These are phyloP conservation scores for Cephaloascus albidus DNA, from an alignment of 805 yeast species.

Conservation along the genomic window DNA sequence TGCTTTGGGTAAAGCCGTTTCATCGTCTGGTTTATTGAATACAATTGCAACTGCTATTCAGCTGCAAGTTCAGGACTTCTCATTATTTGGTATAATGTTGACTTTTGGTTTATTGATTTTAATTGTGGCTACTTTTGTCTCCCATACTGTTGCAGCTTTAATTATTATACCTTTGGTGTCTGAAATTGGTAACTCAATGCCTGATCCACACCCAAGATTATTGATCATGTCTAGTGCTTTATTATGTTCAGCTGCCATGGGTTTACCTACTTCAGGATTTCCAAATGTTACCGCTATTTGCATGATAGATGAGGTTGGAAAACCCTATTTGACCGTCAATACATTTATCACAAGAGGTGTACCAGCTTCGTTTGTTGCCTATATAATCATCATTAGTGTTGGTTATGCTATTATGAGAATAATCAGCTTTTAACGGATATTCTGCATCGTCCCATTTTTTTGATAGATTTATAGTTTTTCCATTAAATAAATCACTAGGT, in stretches of 20 bases:
- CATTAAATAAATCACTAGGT: no score
- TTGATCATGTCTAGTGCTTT: slow-evolving; percentile 58
- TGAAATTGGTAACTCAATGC: slow-evolving; percentile 72
- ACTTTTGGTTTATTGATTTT: slow-evolving; percentile 78
- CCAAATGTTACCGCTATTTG: slow-evolving; percentile 97
- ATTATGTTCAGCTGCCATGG: slow-evolving; percentile 94
- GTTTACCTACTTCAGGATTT: slow-evolving; percentile 93
- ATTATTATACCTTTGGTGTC: slow-evolving; percentile 85
- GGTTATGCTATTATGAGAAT: slow-evolving; percentile 70
- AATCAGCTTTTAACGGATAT: slow-evolving; percentile 30
- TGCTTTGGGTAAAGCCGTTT: slow-evolving; percentile 90
- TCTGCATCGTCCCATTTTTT: no score
- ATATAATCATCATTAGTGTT: slow-evolving; percentile 60
- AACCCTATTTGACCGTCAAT: slow-evolving; percentile 77
- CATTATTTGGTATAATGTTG: slow-evolving; percentile 63
- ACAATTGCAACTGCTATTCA: slow-evolving; percentile 72
- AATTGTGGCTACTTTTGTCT: slow-evolving; percentile 86
- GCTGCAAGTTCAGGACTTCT: slow-evolving; percentile 50
- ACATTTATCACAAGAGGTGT: slow-evolving; percentile 88
- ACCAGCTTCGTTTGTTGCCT: slow-evolving; percentile 74
- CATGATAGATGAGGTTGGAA: slow-evolving; percentile 86
- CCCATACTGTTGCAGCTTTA: slow-evolving; percentile 95
- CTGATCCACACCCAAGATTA: slow-evolving; percentile 77
- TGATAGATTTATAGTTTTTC: no score
- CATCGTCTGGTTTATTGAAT: slow-evolving; percentile 77